These are phyloP conservation scores for Chlamydomonas sp. DNA, from an alignment of 139 green algal genomes.

Conservation along the genomic window DNA sequence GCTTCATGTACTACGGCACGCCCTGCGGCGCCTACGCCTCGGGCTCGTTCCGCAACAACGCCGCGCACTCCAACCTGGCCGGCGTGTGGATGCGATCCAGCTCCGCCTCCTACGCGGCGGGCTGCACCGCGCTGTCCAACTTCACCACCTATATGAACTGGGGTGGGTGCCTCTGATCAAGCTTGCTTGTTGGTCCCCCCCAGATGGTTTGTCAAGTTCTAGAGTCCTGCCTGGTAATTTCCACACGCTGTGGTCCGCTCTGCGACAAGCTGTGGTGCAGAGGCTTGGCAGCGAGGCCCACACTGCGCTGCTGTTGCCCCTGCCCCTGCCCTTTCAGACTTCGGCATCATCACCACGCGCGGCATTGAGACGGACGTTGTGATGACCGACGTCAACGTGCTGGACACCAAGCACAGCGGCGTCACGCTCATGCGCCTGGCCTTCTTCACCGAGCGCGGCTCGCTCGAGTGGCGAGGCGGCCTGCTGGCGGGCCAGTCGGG, in stretches of 20 bases:
- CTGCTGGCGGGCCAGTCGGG: constrained; percentile 48
- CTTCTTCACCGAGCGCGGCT: constrained; percentile 23
- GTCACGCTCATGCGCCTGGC: constrained; percentile 46
- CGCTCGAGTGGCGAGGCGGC: constrained; percentile 26
- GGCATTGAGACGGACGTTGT: constrained; percentile 48
- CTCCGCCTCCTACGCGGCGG: background rate
- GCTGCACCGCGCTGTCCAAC: constrained; percentile 52
- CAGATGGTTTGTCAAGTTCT: too few relatives aligned
- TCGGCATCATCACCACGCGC: constrained; percentile 62
- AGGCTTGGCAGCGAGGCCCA: too few relatives aligned
- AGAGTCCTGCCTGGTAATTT: too few relatives aligned
- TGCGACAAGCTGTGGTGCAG: too few relatives aligned
- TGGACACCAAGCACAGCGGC: constrained; percentile 61
- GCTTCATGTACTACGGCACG: constrained; percentile 43
- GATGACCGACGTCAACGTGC: constrained; percentile 44
- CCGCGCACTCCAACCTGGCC: constrained; percentile 46
- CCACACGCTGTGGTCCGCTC: too few relatives aligned
- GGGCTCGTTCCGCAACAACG: constrained; percentile 55
- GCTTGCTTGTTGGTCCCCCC: too few relatives aligned
- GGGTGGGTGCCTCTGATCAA: constrained; percentile 11
- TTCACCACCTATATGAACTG: constrained; percentile 63
- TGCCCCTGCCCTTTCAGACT: constrained; percentile 45
- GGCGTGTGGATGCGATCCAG: constrained; percentile 40
- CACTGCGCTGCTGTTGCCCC: too few relatives aligned
- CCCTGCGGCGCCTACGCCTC: constrained; percentile 7